Percentiles rank a stretch among this genome's conserved stretches.
Evolutionary conservation across 1,284 basidiomycete species (phyloP).

Genomic region (Cryptococcus depauperatus): DNA sequence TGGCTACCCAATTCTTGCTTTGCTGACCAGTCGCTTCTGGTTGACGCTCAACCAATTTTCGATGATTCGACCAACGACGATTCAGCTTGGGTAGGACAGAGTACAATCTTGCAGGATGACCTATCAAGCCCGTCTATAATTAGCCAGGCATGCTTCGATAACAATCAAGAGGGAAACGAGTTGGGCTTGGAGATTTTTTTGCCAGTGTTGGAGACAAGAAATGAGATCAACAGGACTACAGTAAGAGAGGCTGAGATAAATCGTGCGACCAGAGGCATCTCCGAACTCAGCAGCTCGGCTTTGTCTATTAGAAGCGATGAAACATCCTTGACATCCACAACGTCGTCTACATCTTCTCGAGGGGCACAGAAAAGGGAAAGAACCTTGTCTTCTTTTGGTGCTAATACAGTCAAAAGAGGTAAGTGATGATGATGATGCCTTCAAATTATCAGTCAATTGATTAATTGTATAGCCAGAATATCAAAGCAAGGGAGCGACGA

Average conservation of each 20-base stretch:
- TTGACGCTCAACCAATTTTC: constrained; percentile 14
- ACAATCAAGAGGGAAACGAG: not conserved
- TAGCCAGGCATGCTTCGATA: not conserved
- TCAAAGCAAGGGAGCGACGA: constrained; percentile 4
- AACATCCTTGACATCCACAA: not conserved
- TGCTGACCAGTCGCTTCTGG: constrained; percentile 13
- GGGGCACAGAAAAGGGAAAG: constrained; percentile 6
- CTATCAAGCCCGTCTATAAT: not conserved
- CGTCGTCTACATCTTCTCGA: not conserved
- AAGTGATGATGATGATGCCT: not conserved
- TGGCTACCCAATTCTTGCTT: constrained; percentile 9
- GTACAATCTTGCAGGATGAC: not conserved
- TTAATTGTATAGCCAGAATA: constrained; percentile 1
- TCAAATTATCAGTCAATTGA: not conserved
- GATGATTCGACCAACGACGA: constrained; percentile 8
- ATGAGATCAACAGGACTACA: not conserved
- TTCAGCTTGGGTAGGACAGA: constrained; percentile 5
- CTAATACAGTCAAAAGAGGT: not conserved
- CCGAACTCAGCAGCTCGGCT: not conserved
- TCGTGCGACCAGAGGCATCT: not conserved
- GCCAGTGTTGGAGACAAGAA: constrained; percentile 5
- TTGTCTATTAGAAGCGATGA: not conserved
- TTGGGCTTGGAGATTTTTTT: constrained; percentile 11
- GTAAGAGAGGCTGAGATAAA: not conserved
- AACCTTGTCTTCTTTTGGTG: not conserved